Conservation (phyloP, 257 asterid genomes). For the Nicotiana paniculata region DNA sequence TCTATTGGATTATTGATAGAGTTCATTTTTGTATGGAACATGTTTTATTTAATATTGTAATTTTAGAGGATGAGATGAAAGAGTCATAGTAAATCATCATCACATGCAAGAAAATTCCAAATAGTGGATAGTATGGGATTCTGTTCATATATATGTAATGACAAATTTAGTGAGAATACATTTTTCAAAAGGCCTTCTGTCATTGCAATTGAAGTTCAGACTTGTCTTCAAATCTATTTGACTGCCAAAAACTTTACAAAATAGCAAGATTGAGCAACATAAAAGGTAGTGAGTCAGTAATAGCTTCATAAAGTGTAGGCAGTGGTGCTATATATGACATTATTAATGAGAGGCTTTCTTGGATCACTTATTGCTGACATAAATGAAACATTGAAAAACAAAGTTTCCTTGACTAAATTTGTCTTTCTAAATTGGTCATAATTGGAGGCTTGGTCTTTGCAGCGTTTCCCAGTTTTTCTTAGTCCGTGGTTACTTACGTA, state of each 20-base stretch:
- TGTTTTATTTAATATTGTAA: not conserved
- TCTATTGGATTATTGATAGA: not conserved
- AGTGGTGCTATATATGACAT: not conserved
- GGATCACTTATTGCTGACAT: constrained; percentile 6
- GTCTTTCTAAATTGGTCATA: not conserved
- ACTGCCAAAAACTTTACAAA: not conserved
- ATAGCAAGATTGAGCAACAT: not conserved
- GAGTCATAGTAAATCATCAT: not conserved
- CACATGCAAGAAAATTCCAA: constrained; percentile 2
- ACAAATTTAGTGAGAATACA: not conserved
- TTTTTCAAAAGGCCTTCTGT: not conserved
- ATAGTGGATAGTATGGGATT: not conserved
- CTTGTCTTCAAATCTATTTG: not conserved
- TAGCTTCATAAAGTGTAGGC: constrained; percentile 1
- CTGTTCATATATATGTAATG: constrained; percentile 3
- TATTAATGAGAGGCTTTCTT: not conserved
- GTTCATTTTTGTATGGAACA: not conserved
- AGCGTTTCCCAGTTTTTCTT: not conserved
- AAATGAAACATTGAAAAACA: not conserved
- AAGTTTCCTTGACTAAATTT: not conserved
- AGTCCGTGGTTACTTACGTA: not conserved
- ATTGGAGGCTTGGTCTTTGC: constrained; percentile 7
- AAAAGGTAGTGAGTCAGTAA: constrained; percentile 2
- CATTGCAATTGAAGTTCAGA: constrained; percentile 4
- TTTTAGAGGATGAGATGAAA: not conserved